These are phyloP conservation scores for Cryptococcus hybrid DNA, from an alignment of 1,284 basidiomycete genomes.

Conservation along the genomic window DNA sequence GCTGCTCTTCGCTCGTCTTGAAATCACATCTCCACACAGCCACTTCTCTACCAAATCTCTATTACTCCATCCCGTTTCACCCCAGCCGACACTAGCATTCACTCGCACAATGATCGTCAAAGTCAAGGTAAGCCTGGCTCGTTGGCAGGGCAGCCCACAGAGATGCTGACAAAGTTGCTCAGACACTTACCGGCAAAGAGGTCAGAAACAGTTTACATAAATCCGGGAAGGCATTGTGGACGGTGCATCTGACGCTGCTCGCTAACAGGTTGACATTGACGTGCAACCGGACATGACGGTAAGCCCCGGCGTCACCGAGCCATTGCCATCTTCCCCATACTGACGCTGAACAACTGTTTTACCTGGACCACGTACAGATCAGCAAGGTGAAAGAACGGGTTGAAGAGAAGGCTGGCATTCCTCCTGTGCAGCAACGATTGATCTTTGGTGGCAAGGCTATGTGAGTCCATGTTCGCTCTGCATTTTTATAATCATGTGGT, in stretches of 20 bases:
- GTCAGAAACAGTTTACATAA: conserved; percentile 13
- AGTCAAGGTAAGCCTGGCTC: conserved; percentile 41
- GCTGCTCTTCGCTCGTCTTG: neutral
- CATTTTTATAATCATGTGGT: neutral
- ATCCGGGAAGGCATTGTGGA: neutral
- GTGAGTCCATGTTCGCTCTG: conserved; percentile 57
- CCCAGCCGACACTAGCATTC: neutral
- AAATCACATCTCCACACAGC: neutral
- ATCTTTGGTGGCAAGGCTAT: conserved; percentile 95
- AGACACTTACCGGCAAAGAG: conserved; percentile 47
- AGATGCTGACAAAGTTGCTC: neutral
- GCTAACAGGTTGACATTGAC: conserved; percentile 59
- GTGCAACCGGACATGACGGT: conserved; percentile 91
- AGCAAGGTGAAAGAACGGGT: conserved; percentile 96
- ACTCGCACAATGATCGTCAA: conserved; percentile 46
- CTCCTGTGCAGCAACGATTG: conserved; percentile 92
- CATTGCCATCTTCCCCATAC: neutral
- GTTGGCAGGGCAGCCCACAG: neutral
- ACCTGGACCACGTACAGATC: conserved; percentile 59
- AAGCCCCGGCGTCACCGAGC: conserved; percentile 22
- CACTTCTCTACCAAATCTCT: neutral
- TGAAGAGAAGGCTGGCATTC: conserved; percentile 98
- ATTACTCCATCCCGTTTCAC: neutral
- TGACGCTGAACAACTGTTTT: neutral
- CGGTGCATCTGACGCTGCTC: neutral